Conservation (phyloP, 2,329 filamentous ascomycete species). For the Pyricularia sp. region DNA sequence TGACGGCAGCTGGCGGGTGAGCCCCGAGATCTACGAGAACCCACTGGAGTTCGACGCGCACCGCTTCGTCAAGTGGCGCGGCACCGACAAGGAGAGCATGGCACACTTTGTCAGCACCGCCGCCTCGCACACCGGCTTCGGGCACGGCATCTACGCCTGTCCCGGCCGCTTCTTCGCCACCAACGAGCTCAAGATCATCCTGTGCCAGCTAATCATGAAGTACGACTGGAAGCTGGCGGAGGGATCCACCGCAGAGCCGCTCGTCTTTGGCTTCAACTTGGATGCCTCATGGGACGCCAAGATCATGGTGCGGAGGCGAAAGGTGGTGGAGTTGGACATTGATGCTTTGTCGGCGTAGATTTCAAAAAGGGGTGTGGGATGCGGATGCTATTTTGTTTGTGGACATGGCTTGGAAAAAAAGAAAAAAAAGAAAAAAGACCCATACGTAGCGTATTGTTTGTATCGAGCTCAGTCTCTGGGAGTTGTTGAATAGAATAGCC, state of each 20-base stretch:
- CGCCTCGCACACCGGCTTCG: slow-evolving; percentile 3
- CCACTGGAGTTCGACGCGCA: slow-evolving; percentile 17
- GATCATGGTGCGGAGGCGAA: background rate
- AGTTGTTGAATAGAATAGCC: too few relatives aligned
- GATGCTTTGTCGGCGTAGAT: background rate
- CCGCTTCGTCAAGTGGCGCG: slow-evolving; percentile 19
- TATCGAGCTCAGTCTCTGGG: too few relatives aligned
- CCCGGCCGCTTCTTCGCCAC: slow-evolving; percentile 5
- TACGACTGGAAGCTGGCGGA: slow-evolving; percentile 5
- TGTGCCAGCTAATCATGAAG: slow-evolving; percentile 4
- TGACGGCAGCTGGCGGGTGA: slow-evolving; percentile 12
- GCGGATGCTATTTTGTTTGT: too few relatives aligned
- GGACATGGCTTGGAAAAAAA: too few relatives aligned
- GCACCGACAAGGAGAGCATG: slow-evolving; percentile 13
- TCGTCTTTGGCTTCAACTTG: background rate
- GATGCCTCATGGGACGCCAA: background rate
- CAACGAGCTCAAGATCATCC: slow-evolving; percentile 4
- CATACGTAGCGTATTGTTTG: too few relatives aligned
- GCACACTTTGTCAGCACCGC: slow-evolving; percentile 15
- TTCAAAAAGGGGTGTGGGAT: too few relatives aligned
- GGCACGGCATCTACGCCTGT: slow-evolving; percentile 5
- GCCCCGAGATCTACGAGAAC: slow-evolving; percentile 15
- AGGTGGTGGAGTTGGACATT: background rate
- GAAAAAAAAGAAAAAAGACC: too few relatives aligned
- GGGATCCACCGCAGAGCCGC: slow-evolving; percentile 3